These are phyloP conservation scores for Aspergillus nomiae DNA, from an alignment of 2,329 filamentous ascomycete genomes.

Conservation along the genomic window DNA sequence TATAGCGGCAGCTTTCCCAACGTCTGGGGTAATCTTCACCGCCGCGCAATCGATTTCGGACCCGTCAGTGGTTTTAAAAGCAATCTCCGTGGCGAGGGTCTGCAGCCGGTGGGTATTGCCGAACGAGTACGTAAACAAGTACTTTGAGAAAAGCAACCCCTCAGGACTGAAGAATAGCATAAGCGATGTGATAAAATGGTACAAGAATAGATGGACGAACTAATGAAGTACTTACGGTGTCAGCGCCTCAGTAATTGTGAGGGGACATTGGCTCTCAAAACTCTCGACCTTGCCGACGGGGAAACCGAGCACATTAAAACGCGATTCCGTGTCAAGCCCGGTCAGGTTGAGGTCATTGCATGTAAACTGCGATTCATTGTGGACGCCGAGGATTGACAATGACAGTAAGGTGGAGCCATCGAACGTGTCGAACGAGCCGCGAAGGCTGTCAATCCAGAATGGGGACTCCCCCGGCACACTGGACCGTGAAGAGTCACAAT, in stretches of 20 bases:
- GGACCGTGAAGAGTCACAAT: neutral
- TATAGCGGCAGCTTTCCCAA: slow-evolving; percentile 4
- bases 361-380: slow-evolving; percentile 1
- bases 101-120: slow-evolving; percentile 4
- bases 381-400: slow-evolving; percentile 1
- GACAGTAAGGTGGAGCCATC: neutral
- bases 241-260: neutral
- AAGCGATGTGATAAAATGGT: neutral
- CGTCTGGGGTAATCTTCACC: slow-evolving; percentile 9
- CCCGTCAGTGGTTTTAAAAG: neutral
- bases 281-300: slow-evolving; percentile 2
- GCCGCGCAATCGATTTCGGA: neutral
- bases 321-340: neutral
- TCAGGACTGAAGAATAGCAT: neutral
- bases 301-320: slow-evolving; percentile 3
- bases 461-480: neutral
- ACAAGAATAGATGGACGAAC: neutral
- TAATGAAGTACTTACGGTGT: neutral
- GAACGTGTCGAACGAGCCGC: neutral
- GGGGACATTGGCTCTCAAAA: neutral
- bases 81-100: slow-evolving; percentile 5
- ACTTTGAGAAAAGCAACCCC: slow-evolving; percentile 1
- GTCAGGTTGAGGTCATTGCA: slow-evolving; percentile 2
- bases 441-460: slow-evolving; percentile 1
- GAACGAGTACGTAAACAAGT: slow-evolving; percentile 6